These are phyloP conservation scores for Trifolium subterraneum DNA, from an alignment of 306 rosid genomes.

Conservation along the genomic window DNA sequence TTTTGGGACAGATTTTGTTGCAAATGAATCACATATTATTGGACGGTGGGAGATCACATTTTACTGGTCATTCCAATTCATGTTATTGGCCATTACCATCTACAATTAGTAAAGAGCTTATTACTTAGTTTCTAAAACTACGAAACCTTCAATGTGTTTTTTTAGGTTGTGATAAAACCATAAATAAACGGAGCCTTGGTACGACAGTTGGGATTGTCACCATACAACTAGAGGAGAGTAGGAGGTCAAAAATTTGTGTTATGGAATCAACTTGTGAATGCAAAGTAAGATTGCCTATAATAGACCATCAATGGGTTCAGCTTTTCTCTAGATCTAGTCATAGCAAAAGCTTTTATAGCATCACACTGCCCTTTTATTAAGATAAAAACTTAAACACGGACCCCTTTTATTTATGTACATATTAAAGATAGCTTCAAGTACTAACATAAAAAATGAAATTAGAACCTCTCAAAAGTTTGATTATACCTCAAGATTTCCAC, in stretches of 20 bases:
- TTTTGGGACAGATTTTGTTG: no score
- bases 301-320: neutral
- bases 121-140: neutral
- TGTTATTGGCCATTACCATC: no score
- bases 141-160: no score
- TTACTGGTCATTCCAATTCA: no score
- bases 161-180: no score
- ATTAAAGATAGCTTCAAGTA: slow-evolving; percentile 39
- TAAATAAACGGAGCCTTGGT: neutral
- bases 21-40: no score
- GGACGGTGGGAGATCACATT: no score
- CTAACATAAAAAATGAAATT: slow-evolving; percentile 27
- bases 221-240: neutral
- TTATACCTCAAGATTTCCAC: slow-evolving; percentile 88
- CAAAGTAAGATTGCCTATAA: slow-evolving; percentile 1
- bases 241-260: neutral
- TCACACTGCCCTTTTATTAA: neutral
- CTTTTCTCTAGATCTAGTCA: neutral
- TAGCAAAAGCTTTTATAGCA: neutral
- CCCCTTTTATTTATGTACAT: slow-evolving; percentile 18
- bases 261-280: neutral
- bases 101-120: neutral
- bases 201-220: neutral
- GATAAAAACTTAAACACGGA: slow-evolving; percentile 17
- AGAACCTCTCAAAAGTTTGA: slow-evolving; percentile 31